Base-by-base conservation (phyloP, 2,329 filamentous ascomycete genomes). In the Cercospora janseana region DNA sequence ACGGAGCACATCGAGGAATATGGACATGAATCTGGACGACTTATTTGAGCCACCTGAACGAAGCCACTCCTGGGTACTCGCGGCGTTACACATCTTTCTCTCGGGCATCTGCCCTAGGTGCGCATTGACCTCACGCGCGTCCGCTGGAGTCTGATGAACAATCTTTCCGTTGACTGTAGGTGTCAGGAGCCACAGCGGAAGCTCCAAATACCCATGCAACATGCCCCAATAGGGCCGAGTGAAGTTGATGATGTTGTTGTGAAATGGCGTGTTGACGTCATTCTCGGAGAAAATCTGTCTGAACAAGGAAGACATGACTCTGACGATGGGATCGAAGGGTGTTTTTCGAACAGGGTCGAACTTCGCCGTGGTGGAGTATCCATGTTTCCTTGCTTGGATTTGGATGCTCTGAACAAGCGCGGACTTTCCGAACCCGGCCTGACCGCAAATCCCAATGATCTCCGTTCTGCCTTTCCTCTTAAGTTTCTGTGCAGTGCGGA, bases 1-100 rank as follows among this genome's bases (percentile, higher is more conserved):
- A 45, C 88, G 81, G 43, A 96, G 70, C 7, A 95, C 85, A 59
- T 96, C 91, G 37, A 95, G 73, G 60, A 94, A 92, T 1, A 88
- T 91, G 63, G 90, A 92, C 77, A 92, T 87, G 49, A 95, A 79
- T 9, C 88, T 83, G 57, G 88, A 85, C 1, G 78, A 78, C 53
- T 74, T 76, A 18, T 70, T 71, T 26, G 68, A 66, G 18, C 73
- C 71, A 18, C 75, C 72, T 41, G 69, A 65, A 44, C 71, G 63
- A 18, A 76, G 60, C 74, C 73, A 76, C 6, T 75, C 72, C 38
- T 64, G 60, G 8, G 63, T 63, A 23, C 73, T 69, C 1, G 72
- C 70, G 3, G 59, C 49, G 26, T 60, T 62, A 54, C 64, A 67
- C 26, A 56, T 59, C 45, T 65, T 64, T 10, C 56, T 54, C 27